These are phyloP conservation scores for Alternaria longipes DNA, from an alignment of 2,329 filamentous ascomycete species.

Conservation along the genomic window DNA sequence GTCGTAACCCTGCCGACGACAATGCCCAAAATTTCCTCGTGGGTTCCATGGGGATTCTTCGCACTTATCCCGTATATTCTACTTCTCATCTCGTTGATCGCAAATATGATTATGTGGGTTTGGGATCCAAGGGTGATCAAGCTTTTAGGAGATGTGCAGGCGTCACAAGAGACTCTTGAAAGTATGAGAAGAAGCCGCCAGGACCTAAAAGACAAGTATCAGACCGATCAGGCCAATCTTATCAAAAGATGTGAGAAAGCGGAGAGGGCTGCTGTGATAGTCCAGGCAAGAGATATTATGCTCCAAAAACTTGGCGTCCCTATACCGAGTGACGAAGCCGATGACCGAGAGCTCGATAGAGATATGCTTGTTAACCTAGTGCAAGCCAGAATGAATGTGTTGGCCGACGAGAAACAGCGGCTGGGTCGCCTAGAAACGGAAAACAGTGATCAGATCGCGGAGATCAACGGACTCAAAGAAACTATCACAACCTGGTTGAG, in stretches of 20 bases:
- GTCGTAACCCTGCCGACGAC: background rate
- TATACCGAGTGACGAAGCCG: background rate
- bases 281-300: background rate
- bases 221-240: background rate
- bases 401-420: background rate
- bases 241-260: background rate
- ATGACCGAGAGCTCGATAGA: background rate
- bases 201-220: background rate
- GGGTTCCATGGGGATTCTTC: background rate
- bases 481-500: background rate
- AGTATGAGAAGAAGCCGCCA: background rate
- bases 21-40: background rate
- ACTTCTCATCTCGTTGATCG: background rate
- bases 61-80: background rate
- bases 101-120: background rate
- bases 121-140: background rate
- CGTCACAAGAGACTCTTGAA: background rate
- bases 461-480: background rate
- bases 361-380: background rate
- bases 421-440: background rate
- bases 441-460: background rate
- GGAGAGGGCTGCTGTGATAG: background rate
- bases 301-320: slow-evolving; percentile 2
- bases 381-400: background rate
- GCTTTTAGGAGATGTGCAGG: background rate